These are phyloP conservation scores for Hypoxylon lenormandii DNA, from an alignment of 495 filamentous ascomycete species.

Conservation along the genomic window DNA sequence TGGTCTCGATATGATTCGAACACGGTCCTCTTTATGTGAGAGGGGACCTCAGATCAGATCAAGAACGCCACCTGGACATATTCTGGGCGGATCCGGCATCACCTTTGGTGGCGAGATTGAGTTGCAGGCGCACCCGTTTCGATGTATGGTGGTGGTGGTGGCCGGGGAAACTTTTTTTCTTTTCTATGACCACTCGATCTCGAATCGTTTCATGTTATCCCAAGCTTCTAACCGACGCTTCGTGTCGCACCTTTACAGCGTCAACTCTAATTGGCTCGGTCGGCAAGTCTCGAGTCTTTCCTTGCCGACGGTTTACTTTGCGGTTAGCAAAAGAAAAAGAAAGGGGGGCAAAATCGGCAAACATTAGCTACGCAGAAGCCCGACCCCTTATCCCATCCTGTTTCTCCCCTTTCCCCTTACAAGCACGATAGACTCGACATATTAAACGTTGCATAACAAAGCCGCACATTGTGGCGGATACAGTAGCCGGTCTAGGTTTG, in stretches of 20 bases:
- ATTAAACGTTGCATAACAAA: constrained; percentile 29
- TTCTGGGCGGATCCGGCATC: neutral
- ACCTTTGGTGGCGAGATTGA: constrained; percentile 4
- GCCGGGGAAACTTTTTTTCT: constrained; percentile 20
- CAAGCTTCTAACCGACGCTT: neutral
- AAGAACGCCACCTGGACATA: neutral
- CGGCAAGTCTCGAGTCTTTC: neutral
- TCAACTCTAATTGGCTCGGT: constrained; percentile 28
- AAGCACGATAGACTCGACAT: constrained; percentile 30
- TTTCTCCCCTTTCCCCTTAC: neutral
- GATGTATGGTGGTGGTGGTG: too few species aligned
- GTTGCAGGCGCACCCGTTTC: constrained; percentile 7
- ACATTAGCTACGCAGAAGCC: neutral
- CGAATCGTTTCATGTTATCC: constrained; percentile 21
- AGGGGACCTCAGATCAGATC: constrained; percentile 1
- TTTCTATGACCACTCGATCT: constrained; percentile 38
- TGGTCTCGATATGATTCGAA: neutral
- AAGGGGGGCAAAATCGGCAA: constrained; percentile 12
- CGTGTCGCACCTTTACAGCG: constrained; percentile 34
- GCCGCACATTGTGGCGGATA: constrained; percentile 4
- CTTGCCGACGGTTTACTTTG: neutral
- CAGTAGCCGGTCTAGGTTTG: constrained; percentile 30
- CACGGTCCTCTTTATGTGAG: neutral
- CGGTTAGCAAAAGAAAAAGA: neutral
- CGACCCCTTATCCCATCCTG: too few species aligned